These are phyloP conservation scores for Beta lomatogona DNA, from an alignment of 179 eudicot genomes.

Conservation along the genomic window DNA sequence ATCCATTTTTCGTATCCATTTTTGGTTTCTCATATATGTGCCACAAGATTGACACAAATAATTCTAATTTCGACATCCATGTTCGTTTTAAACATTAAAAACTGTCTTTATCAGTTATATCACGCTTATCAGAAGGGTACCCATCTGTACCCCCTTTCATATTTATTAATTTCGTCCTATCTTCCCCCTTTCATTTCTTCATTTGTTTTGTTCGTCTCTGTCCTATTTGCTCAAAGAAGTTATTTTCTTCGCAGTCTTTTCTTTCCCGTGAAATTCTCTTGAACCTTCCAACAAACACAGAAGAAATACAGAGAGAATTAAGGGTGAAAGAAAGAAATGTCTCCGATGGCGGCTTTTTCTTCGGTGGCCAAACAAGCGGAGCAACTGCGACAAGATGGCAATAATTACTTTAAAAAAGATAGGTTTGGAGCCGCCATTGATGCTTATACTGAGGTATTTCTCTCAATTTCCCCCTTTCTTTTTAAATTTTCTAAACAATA, in stretches of 20 bases:
- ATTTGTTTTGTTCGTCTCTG: too few species aligned
- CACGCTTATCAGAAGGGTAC: too few species aligned
- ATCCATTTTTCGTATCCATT: too few species aligned
- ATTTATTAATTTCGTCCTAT: too few species aligned
- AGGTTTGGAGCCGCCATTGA: conserved; percentile 86
- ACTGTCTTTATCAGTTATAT: too few species aligned
- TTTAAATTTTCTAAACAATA: neutral
- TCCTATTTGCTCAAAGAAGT: too few species aligned
- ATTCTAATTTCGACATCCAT: too few species aligned
- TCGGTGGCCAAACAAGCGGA: conserved; percentile 66
- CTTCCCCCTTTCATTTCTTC: too few species aligned
- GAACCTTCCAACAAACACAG: neutral
- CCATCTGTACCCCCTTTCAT: too few species aligned
- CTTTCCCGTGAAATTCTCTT: neutral
- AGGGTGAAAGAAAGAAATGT: conserved; percentile 13
- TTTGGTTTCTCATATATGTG: too few species aligned
- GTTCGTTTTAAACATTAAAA: too few species aligned
- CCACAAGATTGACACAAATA: too few species aligned
- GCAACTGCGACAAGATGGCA: conserved; percentile 66
- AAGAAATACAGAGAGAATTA: conserved; percentile 10
- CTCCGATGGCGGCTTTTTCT: conserved; percentile 29
- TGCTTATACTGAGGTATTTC: conserved; percentile 81
- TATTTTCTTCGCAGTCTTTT: neutral
- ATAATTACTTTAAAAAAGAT: conserved; percentile 57
- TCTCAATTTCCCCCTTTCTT: neutral